Conservation (phyloP, 495 filamentous ascomycete species). For the Chaetomium tenue region DNA sequence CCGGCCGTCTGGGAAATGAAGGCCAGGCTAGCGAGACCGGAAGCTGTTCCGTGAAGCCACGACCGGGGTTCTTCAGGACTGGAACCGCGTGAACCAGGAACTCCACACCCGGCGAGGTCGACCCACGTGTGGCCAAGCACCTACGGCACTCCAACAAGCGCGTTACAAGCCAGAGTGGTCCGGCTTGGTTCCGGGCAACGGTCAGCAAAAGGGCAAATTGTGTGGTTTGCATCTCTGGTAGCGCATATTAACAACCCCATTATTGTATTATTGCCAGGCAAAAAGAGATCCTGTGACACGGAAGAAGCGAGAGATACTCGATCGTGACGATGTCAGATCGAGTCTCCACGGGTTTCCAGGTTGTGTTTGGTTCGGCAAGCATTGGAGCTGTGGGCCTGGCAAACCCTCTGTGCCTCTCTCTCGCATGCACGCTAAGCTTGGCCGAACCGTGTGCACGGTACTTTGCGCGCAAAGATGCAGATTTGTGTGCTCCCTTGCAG, state of each 20-base stretch:
- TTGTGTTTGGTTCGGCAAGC: too few species aligned
- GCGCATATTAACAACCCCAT: neutral
- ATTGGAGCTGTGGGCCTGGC: too few species aligned
- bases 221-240: neutral
- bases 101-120: constrained; percentile 3
- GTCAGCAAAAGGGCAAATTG: constrained; percentile 1
- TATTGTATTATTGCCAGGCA: neutral
- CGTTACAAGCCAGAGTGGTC: neutral
- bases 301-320: neutral
- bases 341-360: neutral
- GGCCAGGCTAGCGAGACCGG: constrained; percentile 3
- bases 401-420: too few species aligned
- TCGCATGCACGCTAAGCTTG: constrained; percentile 1
- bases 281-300: neutral
- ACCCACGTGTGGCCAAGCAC: neutral
- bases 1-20: constrained; percentile 22
- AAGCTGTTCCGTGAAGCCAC: constrained; percentile 14
- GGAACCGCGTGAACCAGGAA: neutral
- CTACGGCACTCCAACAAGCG: too few species aligned
- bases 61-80: neutral
- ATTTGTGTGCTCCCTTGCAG: constrained; percentile 9
- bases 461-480: constrained; percentile 16
- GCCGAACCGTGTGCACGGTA: constrained; percentile 38
- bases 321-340: neutral
- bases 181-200: neutral